Evolutionary conservation across 169 alveolate genomes (phyloP), one percentile per base, ranked within the genome.

Genomic region (Eimeria mitis): DNA sequence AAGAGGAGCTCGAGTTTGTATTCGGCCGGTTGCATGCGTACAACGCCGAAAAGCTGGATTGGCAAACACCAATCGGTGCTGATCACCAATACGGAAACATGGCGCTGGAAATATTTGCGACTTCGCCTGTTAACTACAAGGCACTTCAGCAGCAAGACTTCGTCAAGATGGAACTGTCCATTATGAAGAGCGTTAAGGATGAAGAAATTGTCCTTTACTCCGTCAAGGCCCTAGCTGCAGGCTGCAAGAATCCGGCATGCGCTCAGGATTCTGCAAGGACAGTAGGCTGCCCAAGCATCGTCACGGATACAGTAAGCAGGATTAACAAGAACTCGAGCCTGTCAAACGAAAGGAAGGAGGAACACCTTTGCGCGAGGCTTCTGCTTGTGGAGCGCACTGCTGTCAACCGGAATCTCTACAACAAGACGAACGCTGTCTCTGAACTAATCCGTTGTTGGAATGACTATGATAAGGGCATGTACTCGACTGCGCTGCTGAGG

Each of bases 51-150:
- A 79, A 92, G 70, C 94, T 92, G 42, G 89, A 92, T 73, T 54
- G 49, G 44, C 88, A 83, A 59, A 92, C 96, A 8, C 70, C 94
- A 1, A 83, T 92, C 63, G 96, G 96, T 68, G 96, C 96, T 16
- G 96, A 92, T 37, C 96, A 92, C 79, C 96, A 92, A 81, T 92
- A 92, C 78, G 96, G 96, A 37, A 92, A 92, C 94, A 92, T 92
- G 96, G 96, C 94, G 6, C 76, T 92, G 65, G 96, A 92, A 42
- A 54, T 92, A 23, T 88, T 92, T 56, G 96, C 96, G 6, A n/a
- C 94, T 25, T 61, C 76, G 28, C 71, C 94, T 13, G 78, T 91
- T 9, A 92, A 92, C 89, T 88, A 79, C 75, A 92, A 92, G 88
- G 92, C 89, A 31, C 94, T 92, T 11, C 96, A 92, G 76, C 85